Conservation (phyloP, 371 early-diverging fungal genomes). For the Catenaria anguillulae region DNA sequence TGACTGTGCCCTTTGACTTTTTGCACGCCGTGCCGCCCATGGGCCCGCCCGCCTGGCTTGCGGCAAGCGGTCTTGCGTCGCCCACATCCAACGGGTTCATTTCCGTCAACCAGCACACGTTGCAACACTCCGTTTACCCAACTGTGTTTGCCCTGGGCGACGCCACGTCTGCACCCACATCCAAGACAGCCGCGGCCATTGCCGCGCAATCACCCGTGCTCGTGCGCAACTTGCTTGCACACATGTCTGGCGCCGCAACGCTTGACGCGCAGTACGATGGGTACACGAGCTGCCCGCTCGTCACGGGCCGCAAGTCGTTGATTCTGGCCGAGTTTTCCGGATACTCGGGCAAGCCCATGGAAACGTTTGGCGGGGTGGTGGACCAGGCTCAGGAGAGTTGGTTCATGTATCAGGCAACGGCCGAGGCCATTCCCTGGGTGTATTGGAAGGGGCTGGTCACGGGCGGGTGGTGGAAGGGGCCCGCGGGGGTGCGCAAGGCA, state of each 20-base stretch:
- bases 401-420: conserved; percentile 50
- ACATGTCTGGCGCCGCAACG: conserved; percentile 33
- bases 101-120: conserved; percentile 60
- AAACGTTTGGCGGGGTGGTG: conserved; percentile 54
- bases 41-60: conserved; percentile 10
- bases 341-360: conserved; percentile 56
- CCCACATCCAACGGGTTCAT: conserved; percentile 72
- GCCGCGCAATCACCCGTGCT: conserved; percentile 62
- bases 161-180: conserved; percentile 66
- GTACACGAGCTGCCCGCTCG: conserved; percentile 69
- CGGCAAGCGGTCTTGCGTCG: conserved; percentile 41
- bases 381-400: conserved; percentile 57
- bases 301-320: conserved; percentile 58
- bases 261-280: conserved; percentile 49
- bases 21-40: conserved; percentile 81
- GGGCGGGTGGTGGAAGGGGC: conserved; percentile 61
- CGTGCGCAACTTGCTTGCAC: conserved; percentile 55
- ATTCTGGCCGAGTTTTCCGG: conserved; percentile 81
- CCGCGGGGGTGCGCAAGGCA: conserved; percentile 38
- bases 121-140: conserved; percentile 59
- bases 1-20: conserved; percentile 55
- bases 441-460: conserved; percentile 64
- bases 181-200: conserved; percentile 82
- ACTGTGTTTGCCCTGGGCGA: conserved; percentile 75
- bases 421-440: conserved; percentile 53